A percentile compares a stretch with the other conserved stretches of the same genome.
Conservation (phyloP, 2,329 filamentous ascomycete genomes). For the Penicillium rolfsii region DNA sequence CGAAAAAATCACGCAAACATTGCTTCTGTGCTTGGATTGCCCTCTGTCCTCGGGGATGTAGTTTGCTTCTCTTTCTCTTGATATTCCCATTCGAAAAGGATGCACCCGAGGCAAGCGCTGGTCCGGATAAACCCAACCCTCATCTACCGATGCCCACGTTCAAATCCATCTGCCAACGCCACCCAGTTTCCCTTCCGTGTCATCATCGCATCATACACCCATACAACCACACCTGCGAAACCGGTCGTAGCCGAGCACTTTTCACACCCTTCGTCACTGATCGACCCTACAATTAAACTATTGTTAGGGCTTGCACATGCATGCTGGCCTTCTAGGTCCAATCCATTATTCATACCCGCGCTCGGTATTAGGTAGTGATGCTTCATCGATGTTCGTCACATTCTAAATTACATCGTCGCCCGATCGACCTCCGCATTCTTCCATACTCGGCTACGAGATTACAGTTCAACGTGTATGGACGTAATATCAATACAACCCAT, state of each 20-base stretch:
- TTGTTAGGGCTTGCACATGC: not conserved
- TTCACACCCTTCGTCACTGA: conserved; percentile 7
- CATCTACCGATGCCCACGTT: conserved; percentile 4
- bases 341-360: conserved; percentile 3
- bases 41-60: not conserved
- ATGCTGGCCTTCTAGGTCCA: not conserved
- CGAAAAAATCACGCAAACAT: conserved; percentile 25
- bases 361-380: conserved; percentile 4
- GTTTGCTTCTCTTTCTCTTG: not conserved
- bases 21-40: not conserved
- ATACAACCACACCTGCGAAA: not conserved
- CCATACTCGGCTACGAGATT: not conserved
- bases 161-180: conserved; percentile 17
- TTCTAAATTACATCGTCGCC: too few species aligned
- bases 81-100: not conserved
- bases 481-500: conserved; percentile 5
- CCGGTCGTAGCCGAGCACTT: conserved; percentile 27
- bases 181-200: conserved; percentile 22
- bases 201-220: conserved; percentile 33
- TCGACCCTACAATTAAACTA: conserved; percentile 7
- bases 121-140: conserved; percentile 10
- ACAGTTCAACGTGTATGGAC: not conserved
- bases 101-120: conserved; percentile 20
- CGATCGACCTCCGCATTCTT: conserved; percentile 6
- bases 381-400: not conserved